Percentiles rank a stretch among this genome's conserved stretches.
These are phyloP conservation scores for Nemania sp. DNA, from an alignment of 2,329 filamentous ascomycete species.

Conservation along the genomic window DNA sequence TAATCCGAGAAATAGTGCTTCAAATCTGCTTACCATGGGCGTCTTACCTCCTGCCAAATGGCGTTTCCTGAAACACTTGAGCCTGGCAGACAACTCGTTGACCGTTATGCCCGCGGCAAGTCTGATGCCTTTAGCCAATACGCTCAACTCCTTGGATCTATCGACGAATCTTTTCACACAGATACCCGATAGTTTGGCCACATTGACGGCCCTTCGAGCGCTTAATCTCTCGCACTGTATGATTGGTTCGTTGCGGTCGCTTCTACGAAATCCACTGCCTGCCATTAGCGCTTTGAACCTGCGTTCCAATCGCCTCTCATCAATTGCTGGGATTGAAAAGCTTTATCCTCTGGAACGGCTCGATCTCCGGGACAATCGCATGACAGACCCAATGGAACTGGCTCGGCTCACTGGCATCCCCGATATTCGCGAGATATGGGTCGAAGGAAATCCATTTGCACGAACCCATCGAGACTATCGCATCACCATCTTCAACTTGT, in stretches of 20 bases:
- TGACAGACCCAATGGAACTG: slow-evolving; percentile 89
- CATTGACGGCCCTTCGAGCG: slow-evolving; percentile 83
- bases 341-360: slow-evolving; percentile 86
- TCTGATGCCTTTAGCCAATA: slow-evolving; percentile 81
- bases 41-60: slow-evolving; percentile 85
- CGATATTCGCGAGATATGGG: slow-evolving; percentile 89
- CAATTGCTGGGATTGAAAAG: slow-evolving; percentile 86
- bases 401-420: slow-evolving; percentile 88
- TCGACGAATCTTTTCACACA: slow-evolving; percentile 93
- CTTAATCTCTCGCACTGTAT: slow-evolving; percentile 96
- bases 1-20: slow-evolving; percentile 71
- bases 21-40: slow-evolving; percentile 73
- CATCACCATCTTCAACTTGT: slow-evolving; percentile 92
- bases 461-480: slow-evolving; percentile 85
- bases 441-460: slow-evolving; percentile 88
- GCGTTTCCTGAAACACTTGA: slow-evolving; percentile 91
- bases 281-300: slow-evolving; percentile 93
- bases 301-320: slow-evolving; percentile 82
- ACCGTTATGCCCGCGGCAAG: slow-evolving; percentile 77
- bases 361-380: slow-evolving; percentile 85
- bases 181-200: slow-evolving; percentile 87
- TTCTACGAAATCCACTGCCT: slow-evolving; percentile 82
- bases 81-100: slow-evolving; percentile 87
- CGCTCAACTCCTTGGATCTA: slow-evolving; percentile 87
- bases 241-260: slow-evolving; percentile 90